Base-by-base conservation (phyloP, 192 early-diverging fungal species). In the Obelidium mucronatum region DNA sequence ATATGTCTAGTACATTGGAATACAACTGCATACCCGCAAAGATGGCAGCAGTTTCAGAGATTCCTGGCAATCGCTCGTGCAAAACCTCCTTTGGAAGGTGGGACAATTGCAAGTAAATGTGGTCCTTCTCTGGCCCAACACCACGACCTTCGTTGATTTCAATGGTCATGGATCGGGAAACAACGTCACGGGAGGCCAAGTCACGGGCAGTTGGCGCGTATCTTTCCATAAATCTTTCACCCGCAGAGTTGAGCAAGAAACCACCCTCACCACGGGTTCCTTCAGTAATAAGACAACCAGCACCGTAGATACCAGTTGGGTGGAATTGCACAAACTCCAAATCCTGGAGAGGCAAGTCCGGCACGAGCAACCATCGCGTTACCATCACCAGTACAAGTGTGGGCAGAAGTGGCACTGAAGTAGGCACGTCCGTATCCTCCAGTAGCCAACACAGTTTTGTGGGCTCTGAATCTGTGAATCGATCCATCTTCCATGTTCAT, bases 321-420 rank as follows among this genome's bases (percentile, higher is more conserved):
- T 99, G 97, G 91, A 99, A 99, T 86, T 99, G 97, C 35, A 99
- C 95, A 81, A 98, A 98, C 86, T 99, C 97, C 65, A 99, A 85
- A 84, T 99, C 97, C 88, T 99, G 97, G 67, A 96, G 90, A 24
- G 97, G 97, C 52, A 99, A 87, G n/a, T 48, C 95, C 95, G 17
- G 96, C 95, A 76, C 97, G 93, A 63, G 95, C 91, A 51, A 96
- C 96, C 97, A 99, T 99, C 56, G 97, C 97, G 85, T 97, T 98
- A 76, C 97, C 97, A 79, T 99, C 97, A 81, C 97, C 97, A 51
- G 97, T 98, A 88, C 96, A 98, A 34, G 96, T 98, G 85, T 99
- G 97, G 51, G 96, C 97, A 72, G 94, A 95, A 3, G 97, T 99
- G 84, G 94, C 95, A 34, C 94, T 96, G 88, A 98, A 99, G 92